Percentiles rank a stretch among this genome's conserved stretches.
phyloP scores from a whole-genome alignment of 129 eudicot genomes.

The Oenanthe sinensis region DNA sequence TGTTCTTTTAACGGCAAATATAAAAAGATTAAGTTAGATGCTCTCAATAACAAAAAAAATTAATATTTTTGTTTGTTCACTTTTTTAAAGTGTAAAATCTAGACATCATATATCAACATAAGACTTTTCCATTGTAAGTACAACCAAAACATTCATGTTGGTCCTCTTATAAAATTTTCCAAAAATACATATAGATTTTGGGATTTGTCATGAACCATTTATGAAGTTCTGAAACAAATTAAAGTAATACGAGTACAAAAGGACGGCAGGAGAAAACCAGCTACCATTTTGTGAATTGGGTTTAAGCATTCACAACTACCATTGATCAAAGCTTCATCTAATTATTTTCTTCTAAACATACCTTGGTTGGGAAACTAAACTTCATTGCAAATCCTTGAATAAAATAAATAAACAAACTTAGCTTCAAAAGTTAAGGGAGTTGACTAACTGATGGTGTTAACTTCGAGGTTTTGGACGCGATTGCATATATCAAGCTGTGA shows the following conservation, averaged over 20 bases:
- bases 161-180: background rate
- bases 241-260: background rate
- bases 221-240: background rate
- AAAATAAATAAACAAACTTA: background rate
- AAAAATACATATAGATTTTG: background rate
- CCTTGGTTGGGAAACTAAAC: background rate
- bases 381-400: background rate
- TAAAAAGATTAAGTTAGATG: background rate
- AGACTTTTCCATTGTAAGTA: background rate
- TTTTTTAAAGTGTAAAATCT: background rate
- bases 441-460: conserved; percentile 80
- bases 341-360: background rate
- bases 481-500: conserved; percentile 56
- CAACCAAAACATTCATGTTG: background rate
- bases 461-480: conserved; percentile 70
- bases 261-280: background rate
- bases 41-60: background rate
- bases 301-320: background rate
- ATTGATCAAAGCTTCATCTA: background rate
- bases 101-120: background rate
- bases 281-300: background rate
- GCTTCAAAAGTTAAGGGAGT: background rate
- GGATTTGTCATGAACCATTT: background rate
- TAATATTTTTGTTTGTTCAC: background rate
- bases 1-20: background rate